These are phyloP conservation scores for Hygrocybe punicea DNA, from an alignment of 768 basidiomycete genomes.

Conservation along the genomic window DNA sequence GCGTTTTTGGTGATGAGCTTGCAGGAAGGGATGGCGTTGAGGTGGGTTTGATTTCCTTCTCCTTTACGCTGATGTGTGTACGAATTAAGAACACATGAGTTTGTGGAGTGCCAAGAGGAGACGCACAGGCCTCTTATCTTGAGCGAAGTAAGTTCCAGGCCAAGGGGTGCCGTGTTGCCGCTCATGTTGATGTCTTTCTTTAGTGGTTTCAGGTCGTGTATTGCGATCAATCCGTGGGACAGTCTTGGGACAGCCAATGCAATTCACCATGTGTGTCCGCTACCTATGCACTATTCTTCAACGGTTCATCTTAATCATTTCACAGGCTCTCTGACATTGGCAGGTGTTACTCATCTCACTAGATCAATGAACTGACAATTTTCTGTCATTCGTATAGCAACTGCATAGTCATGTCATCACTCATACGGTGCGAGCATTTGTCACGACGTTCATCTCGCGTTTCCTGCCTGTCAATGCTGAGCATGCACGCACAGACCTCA, in stretches of 20 bases:
- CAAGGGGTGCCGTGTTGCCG: too few relatives aligned
- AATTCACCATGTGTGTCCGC: slow-evolving; percentile 46
- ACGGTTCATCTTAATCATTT: slow-evolving; percentile 7
- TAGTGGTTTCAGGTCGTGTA: slow-evolving; percentile 81
- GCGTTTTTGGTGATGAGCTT: slow-evolving; percentile 82
- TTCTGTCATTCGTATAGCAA: too few relatives aligned
- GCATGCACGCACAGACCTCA: slow-evolving; percentile 45
- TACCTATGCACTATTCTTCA: too few relatives aligned
- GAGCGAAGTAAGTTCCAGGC: too few relatives aligned
- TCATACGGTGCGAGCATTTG: slow-evolving; percentile 83
- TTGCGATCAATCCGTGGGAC: slow-evolving; percentile 88
- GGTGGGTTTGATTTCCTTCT: not conserved
- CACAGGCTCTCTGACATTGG: slow-evolving; percentile 70
- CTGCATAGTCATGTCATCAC: too few relatives aligned
- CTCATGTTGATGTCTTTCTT: not conserved
- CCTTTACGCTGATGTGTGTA: not conserved
- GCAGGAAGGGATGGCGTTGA: too few relatives aligned
- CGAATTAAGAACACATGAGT: slow-evolving; percentile 58
- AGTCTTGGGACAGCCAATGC: slow-evolving; percentile 76
- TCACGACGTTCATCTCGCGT: slow-evolving; percentile 72
- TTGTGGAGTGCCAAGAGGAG: slow-evolving; percentile 78
- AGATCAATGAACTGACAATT: too few relatives aligned
- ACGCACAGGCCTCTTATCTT: slow-evolving; percentile 69
- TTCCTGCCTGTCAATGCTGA: slow-evolving; percentile 68
- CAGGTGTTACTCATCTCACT: slow-evolving; percentile 76